Percentiles rank a stretch among this genome's conserved stretches.
Conservation (phyloP, 345 rosid species). For the Pelargonium nanum region DNA sequence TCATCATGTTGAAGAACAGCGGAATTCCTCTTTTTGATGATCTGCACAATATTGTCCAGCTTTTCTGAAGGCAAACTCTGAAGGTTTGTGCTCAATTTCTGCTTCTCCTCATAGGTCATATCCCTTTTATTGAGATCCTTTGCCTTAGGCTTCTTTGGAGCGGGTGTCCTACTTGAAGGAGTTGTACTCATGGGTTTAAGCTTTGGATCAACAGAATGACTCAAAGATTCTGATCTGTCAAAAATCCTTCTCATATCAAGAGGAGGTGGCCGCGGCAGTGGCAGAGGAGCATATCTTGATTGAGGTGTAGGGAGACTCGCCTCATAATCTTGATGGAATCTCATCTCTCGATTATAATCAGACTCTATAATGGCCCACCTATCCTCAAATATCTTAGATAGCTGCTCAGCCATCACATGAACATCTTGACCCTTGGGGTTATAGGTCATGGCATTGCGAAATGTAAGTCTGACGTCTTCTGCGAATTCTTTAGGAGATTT, state of each 20-base stretch:
- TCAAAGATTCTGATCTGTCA: slow-evolving; percentile 70
- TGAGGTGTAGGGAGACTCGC: slow-evolving; percentile 44
- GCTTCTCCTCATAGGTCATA: slow-evolving; percentile 96
- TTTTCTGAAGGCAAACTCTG: slow-evolving; percentile 87
- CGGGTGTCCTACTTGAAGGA: slow-evolving; percentile 78
- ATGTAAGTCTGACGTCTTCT: slow-evolving; percentile 97
- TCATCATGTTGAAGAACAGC: slow-evolving; percentile 69
- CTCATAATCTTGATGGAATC: slow-evolving; percentile 44
- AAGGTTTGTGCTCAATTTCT: slow-evolving; percentile 84
- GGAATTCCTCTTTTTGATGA: slow-evolving; percentile 84
- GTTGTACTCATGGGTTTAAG: slow-evolving; percentile 46
- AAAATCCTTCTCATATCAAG: slow-evolving; percentile 69
- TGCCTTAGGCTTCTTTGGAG: slow-evolving; percentile 90
- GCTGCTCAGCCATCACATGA: slow-evolving; percentile 71
- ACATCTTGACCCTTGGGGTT: slow-evolving; percentile 98
- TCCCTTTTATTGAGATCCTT: slow-evolving; percentile 92
- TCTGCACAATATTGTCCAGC: slow-evolving; percentile 87
- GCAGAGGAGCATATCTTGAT: slow-evolving; percentile 51
- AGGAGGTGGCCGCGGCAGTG: slow-evolving; percentile 41
- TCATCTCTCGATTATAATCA: slow-evolving; percentile 63
- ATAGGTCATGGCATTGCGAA: slow-evolving; percentile 86
- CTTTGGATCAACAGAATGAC: slow-evolving; percentile 33
- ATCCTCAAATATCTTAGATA: slow-evolving; percentile 69
- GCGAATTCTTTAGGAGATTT: slow-evolving; percentile 89
- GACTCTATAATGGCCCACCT: slow-evolving; percentile 76